These are phyloP conservation scores for Pyrrhoderma lamaoense DNA, from an alignment of 1,284 basidiomycete genomes.

Conservation along the genomic window DNA sequence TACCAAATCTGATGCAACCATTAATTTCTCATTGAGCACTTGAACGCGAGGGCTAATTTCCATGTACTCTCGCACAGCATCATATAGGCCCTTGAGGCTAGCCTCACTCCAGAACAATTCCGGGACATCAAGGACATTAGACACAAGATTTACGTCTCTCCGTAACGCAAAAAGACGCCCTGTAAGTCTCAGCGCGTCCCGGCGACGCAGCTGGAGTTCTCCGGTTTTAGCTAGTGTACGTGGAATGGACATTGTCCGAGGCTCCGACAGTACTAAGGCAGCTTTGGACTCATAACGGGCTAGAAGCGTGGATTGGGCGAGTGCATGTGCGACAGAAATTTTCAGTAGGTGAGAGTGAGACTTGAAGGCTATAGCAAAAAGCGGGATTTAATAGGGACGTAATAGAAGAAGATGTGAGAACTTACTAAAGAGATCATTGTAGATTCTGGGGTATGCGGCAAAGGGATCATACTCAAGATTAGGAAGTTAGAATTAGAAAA, in stretches of 20 bases:
- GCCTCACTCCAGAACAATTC: constrained; percentile 96
- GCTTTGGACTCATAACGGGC: constrained; percentile 84
- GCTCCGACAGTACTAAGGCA: constrained; percentile 72
- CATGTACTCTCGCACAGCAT: constrained; percentile 92
- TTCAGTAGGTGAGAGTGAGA: constrained; percentile 80
- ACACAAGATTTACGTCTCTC: constrained; percentile 87
- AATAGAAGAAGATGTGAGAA: constrained; percentile 15
- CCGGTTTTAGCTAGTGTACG: constrained; percentile 79
- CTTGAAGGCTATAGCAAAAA: constrained; percentile 62
- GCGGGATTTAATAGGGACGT: constrained; percentile 5
- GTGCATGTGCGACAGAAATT: constrained; percentile 88
- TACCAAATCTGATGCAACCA: constrained; percentile 83
- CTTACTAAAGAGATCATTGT: constrained; percentile 88
- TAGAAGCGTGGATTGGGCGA: constrained; percentile 91
- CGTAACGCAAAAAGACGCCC: constrained; percentile 85
- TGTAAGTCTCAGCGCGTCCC: constrained; percentile 82
- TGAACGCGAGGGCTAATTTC: constrained; percentile 84
- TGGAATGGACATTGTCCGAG: constrained; percentile 74
- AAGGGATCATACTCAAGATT: constrained; percentile 69
- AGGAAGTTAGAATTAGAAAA: constrained; percentile 10
- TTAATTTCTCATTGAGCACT: constrained; percentile 84
- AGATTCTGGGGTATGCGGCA: constrained; percentile 81
- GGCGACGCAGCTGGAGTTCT: constrained; percentile 68
- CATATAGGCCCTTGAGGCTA: constrained; percentile 82
- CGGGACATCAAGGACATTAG: constrained; percentile 91